Evolutionary conservation across 306 rosid genomes (phyloP), one percentile per base, ranked within the genome.

Genomic region (Cucurbita pepo): DNA sequence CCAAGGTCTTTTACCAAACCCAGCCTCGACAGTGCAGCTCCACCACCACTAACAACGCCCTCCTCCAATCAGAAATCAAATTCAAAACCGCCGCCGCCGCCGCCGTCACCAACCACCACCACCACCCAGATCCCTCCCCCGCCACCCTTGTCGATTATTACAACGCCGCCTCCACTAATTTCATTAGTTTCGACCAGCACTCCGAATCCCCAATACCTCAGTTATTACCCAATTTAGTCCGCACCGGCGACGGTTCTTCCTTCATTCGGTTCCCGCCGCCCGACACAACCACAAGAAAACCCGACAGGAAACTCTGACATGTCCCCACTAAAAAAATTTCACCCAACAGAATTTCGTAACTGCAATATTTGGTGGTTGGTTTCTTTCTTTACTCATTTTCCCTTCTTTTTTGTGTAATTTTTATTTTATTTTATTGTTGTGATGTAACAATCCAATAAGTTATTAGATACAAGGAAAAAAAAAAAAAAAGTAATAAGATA

Each of bases 21-120:
- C 75, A 71, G n/a, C 75, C 75, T 9, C 60, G 75, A 5, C 75
- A 71, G 15, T 71, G 75, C 51, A 55, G 51, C 58, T 52, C 75
- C 37, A 18, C 15, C 50, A 51, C 0, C 55, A 65, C 15, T 5
- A 57, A 50, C n/a, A 57, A 40, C 16, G 4, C 47, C 38, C 43
- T 45, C 22, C 57, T 25, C 74, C 56, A 52, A 36, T 36, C 34
- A 36, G 37, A 71, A 37, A 53, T 55, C n/a, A 52, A 71, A 0
- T 54, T 37, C 11, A 55, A 54, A 18, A 71, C 11, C 3, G 5
- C 50, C 16, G 13, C 60, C 47, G 5, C 14, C 22, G 22, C 22
- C 22, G 22, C 22, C 22, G 22, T 1, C 22, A 21, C 22, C 54
- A 22, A 14, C 61, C 61, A 55, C 54, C 72, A 6, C 60, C 38